These are phyloP conservation scores for Malassezia sp. DNA, from an alignment of 1,284 basidiomycete species.

Conservation along the genomic window DNA sequence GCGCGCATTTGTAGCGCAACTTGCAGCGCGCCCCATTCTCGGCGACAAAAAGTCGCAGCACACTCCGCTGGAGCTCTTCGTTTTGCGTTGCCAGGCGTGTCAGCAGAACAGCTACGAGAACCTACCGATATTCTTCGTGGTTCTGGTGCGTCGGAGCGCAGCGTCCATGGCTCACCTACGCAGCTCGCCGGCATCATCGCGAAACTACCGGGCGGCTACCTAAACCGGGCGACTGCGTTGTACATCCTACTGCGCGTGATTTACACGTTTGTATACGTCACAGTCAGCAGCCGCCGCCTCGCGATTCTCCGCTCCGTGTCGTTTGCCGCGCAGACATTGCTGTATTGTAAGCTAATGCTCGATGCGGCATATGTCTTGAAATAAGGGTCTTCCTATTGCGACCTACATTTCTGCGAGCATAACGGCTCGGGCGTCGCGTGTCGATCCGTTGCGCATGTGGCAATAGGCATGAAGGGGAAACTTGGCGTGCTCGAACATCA, in stretches of 20 bases:
- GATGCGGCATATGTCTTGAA: too few relatives aligned
- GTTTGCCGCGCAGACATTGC: not conserved
- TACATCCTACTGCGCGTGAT: not conserved
- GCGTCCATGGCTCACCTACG: too few relatives aligned
- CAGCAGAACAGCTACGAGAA: slow-evolving; percentile 6
- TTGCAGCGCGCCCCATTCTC: not conserved
- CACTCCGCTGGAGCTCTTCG: not conserved
- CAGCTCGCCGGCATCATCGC: not conserved
- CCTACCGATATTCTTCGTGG: not conserved
- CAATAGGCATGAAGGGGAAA: too few relatives aligned
- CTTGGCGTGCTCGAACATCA: too few relatives aligned
- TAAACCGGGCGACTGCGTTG: not conserved
- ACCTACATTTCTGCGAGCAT: too few relatives aligned
- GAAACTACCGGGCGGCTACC: not conserved
- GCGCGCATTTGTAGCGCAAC: slow-evolving; percentile 1
- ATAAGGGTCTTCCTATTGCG: too few relatives aligned
- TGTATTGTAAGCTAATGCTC: too few relatives aligned
- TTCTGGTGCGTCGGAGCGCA: not conserved
- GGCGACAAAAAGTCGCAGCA: slow-evolving; percentile 1
- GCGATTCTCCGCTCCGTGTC: not conserved
- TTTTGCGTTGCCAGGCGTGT: slow-evolving; percentile 2
- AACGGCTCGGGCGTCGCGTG: too few relatives aligned
- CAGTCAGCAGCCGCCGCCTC: not conserved
- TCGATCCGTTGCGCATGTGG: too few relatives aligned
- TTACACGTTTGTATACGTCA: not conserved